These are phyloP conservation scores for Globisporangium yorkense DNA, from an alignment of 352 stramenopile species.

Conservation along the genomic window DNA sequence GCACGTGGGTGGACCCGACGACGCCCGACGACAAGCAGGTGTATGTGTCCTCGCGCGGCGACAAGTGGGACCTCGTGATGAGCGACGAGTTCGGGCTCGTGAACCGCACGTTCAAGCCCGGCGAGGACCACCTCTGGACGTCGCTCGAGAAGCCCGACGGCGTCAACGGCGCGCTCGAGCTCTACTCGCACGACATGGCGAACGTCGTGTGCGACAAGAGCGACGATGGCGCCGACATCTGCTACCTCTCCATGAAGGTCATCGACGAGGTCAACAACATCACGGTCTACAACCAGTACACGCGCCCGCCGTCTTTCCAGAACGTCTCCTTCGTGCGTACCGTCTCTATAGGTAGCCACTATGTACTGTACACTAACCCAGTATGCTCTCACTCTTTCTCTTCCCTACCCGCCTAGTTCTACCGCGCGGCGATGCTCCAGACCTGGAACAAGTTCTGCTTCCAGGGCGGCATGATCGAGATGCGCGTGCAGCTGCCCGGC, in stretches of 20 bases:
- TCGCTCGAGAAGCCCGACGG: constrained; percentile 66
- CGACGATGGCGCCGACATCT: constrained; percentile 17
- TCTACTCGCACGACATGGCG: constrained; percentile 64
- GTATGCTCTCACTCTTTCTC: background rate
- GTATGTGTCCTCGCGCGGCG: constrained; percentile 48
- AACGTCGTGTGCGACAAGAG: constrained; percentile 35
- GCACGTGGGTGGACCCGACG: constrained; percentile 49
- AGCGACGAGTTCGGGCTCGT: constrained; percentile 57
- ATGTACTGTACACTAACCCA: background rate
- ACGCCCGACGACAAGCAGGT: constrained; percentile 38
- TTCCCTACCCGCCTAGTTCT: constrained; percentile 6
- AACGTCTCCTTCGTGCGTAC: constrained; percentile 38
- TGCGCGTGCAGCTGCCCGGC: constrained; percentile 87
- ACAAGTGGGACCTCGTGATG: constrained; percentile 53
- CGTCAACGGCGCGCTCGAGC: constrained; percentile 55
- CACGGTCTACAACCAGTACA: constrained; percentile 69
- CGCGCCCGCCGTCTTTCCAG: constrained; percentile 41
- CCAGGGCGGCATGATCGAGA: constrained; percentile 91
- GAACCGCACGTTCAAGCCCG: constrained; percentile 48
- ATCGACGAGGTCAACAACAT: constrained; percentile 47
- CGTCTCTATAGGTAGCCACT: background rate
- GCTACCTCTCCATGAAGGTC: constrained; percentile 57
- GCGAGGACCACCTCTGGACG: constrained; percentile 53
- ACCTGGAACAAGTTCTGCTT: constrained; percentile 96
- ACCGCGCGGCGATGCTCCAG: constrained; percentile 82